phyloP scores from a whole-genome alignment of 352 stramenopile species.

The Pythium insidiosum region DNA sequence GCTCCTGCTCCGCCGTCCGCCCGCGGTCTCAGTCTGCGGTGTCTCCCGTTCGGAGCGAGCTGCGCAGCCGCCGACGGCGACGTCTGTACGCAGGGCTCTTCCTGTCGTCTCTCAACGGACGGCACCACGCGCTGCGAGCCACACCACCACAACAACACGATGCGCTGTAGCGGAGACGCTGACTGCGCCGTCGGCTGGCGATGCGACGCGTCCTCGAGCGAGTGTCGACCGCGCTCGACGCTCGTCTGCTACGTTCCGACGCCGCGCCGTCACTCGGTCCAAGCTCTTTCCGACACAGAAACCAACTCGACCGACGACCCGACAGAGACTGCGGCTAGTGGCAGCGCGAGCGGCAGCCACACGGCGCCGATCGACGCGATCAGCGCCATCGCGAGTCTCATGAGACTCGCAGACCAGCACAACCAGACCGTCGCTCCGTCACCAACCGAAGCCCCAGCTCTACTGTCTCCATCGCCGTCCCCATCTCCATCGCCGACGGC shows the following conservation, averaged over 20 bases:
- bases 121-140: background rate
- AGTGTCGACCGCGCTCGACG: slow-evolving; percentile 19
- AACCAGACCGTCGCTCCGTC: background rate
- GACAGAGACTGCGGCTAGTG: no score
- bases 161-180: no score
- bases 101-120: background rate
- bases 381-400: slow-evolving; percentile 8
- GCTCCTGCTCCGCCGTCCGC: no score
- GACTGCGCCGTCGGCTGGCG: slow-evolving; percentile 25
- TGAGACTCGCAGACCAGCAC: slow-evolving; percentile 11
- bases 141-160: no score
- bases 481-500: background rate
- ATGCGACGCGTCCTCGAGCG: slow-evolving; percentile 11
- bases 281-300: no score
- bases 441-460: background rate
- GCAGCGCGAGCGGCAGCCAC: slow-evolving; percentile 1
- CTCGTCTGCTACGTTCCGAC: slow-evolving; percentile 30
- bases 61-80: no score
- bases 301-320: no score
- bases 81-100: background rate
- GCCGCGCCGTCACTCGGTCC: no score
- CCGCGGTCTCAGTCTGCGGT: no score
- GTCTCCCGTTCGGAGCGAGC: no score
- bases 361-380: slow-evolving; percentile 11
- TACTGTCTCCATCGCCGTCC: background rate